Conservation (phyloP, 2,329 filamentous ascomycete species). For the Colletotrichum sp. region DNA sequence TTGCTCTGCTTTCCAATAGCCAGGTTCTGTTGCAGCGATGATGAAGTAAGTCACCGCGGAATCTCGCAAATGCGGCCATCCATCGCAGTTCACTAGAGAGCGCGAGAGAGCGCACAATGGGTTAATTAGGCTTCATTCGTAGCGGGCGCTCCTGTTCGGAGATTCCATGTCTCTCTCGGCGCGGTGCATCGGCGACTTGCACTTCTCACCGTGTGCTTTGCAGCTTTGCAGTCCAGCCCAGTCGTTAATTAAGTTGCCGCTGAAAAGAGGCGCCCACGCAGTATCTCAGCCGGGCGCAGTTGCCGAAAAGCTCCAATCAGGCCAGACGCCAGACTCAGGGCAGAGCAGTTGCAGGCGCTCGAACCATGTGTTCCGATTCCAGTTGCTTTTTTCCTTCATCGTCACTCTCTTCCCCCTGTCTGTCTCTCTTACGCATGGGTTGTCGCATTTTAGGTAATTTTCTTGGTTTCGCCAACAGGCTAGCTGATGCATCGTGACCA, state of each 20-base stretch:
- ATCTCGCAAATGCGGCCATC: background rate
- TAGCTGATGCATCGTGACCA: background rate
- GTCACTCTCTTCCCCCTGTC: background rate
- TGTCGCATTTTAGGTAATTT: background rate
- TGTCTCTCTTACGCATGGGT: background rate
- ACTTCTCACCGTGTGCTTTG: background rate
- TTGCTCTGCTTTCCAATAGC: background rate
- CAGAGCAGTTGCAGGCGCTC: slow-evolving; percentile 17
- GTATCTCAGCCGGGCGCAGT: background rate
- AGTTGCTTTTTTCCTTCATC: background rate
- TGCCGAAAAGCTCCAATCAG: background rate
- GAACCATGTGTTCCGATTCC: slow-evolving; percentile 14
- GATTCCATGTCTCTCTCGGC: background rate
- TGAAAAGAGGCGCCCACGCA: background rate
- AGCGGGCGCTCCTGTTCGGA: background rate
- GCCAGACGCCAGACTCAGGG: background rate
- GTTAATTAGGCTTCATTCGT: background rate
- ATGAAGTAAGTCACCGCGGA: background rate
- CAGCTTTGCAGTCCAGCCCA: background rate
- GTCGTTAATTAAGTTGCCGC: background rate
- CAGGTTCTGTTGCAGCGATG: background rate
- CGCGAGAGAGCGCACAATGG: background rate
- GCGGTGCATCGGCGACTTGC: background rate
- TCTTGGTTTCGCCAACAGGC: background rate
- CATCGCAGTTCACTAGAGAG: background rate